A percentile compares a stretch with the other conserved stretches of the same genome.
Conservation (phyloP, 1,139 yeast genomes). For the Debaryomyces fabryi region DNA sequence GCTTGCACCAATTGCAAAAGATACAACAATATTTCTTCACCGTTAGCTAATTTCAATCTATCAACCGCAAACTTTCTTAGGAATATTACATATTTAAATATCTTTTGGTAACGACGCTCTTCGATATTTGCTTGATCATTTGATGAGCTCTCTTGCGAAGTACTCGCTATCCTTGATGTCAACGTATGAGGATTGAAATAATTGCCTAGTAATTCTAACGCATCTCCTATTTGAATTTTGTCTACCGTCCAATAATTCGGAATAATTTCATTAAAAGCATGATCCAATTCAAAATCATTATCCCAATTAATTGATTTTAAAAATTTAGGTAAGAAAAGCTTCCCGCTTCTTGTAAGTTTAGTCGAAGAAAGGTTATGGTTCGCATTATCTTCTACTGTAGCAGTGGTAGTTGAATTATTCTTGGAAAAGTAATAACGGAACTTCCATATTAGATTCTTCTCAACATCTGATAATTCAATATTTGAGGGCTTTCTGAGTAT, state of each 20-base stretch:
- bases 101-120: conserved; percentile 33
- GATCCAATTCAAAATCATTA: conserved; percentile 76
- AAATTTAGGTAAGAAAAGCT: conserved; percentile 77
- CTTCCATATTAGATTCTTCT: conserved; percentile 89
- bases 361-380: conserved; percentile 12
- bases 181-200: conserved; percentile 52
- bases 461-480: conserved; percentile 76
- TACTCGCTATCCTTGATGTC: conserved; percentile 19
- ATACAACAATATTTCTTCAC: conserved; percentile 78
- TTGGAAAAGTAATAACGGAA: conserved; percentile 83
- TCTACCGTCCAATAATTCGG: conserved; percentile 55
- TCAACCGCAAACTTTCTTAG: conserved; percentile 88
- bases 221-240: conserved; percentile 88
- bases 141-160: conserved; percentile 3
- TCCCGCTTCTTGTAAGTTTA: conserved; percentile 16
- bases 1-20: conserved; percentile 92
- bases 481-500: conserved; percentile 83
- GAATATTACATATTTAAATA: conserved; percentile 39
- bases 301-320: conserved; percentile 88
- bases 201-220: conserved; percentile 83
- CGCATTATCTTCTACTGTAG: conserved; percentile 18
- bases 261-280: conserved; percentile 63
- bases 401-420: conserved; percentile 39
- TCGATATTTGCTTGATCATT: conserved; percentile 25
- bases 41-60: conserved; percentile 74